Conservation (phyloP, 2,329 filamentous ascomycete species). For the Magnaporthales sp. region DNA sequence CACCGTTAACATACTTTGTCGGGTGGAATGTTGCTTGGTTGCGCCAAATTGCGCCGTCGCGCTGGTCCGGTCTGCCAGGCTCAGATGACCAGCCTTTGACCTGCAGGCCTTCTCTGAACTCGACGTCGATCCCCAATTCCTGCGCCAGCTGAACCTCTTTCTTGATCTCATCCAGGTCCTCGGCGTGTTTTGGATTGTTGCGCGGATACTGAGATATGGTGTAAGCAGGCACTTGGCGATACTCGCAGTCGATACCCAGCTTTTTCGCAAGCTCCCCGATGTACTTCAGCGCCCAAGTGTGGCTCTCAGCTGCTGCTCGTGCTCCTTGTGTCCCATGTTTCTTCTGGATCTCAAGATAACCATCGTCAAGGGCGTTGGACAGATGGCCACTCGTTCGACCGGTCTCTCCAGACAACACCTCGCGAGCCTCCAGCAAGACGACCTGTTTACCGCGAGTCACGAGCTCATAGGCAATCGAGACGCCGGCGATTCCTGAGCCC, state of each 20-base stretch:
- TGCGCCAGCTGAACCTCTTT: constrained; percentile 34
- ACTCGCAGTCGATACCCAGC: constrained; percentile 47
- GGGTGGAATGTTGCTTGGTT: constrained; percentile 48
- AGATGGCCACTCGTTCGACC: constrained; percentile 46
- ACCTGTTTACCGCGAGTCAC: constrained; percentile 39
- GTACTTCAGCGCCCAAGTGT: constrained; percentile 42
- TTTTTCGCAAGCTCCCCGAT: constrained; percentile 39
- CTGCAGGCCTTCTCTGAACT: constrained; percentile 32
- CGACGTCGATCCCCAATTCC: constrained; percentile 31
- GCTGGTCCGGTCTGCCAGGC: constrained; percentile 37
- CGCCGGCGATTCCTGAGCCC: constrained; percentile 42
- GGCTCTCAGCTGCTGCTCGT: constrained; percentile 39
- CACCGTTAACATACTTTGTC: constrained; percentile 43
- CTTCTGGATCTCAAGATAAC: constrained; percentile 38
- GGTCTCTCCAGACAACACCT: constrained; percentile 44
- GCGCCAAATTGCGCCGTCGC: constrained; percentile 36
- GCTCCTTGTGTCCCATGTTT: constrained; percentile 43
- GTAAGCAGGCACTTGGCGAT: constrained; percentile 38
- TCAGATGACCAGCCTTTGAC: constrained; percentile 35
- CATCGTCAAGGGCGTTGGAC: constrained; percentile 43
- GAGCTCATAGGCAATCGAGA: constrained; percentile 43
- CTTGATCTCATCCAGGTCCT: constrained; percentile 34
- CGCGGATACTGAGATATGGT: constrained; percentile 38
- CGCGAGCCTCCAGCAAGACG: constrained; percentile 42
- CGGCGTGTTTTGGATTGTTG: constrained; percentile 29